Conservation (phyloP, 257 asterid species). For the Solanum dulcamara region DNA sequence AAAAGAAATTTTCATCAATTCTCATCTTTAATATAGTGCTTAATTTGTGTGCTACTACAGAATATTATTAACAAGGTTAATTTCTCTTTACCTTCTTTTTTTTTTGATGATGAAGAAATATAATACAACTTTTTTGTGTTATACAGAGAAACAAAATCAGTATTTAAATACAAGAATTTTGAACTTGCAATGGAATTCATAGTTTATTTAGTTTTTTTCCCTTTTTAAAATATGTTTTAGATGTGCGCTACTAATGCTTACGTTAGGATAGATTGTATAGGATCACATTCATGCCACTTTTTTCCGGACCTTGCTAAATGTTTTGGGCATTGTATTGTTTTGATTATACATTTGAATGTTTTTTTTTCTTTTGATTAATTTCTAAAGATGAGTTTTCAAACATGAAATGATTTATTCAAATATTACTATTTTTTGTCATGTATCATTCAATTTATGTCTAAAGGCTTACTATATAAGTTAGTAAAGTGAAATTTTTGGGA, state of each 20-base stretch:
- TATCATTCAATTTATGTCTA: not conserved
- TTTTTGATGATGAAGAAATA: too few relatives aligned
- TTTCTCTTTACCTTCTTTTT: too few relatives aligned
- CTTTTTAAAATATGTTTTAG: not conserved
- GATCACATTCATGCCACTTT: too few relatives aligned
- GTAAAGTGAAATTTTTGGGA: not conserved
- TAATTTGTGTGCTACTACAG: not conserved
- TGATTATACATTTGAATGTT: not conserved
- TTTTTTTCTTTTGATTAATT: not conserved
- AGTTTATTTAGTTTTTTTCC: not conserved
- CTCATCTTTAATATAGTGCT: not conserved
- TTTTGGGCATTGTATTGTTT: not conserved
- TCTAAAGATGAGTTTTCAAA: not conserved
- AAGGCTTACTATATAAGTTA: not conserved
- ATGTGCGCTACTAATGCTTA: too few relatives aligned
- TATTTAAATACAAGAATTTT: too few relatives aligned
- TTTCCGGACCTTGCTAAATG: not conserved
- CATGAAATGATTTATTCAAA: not conserved
- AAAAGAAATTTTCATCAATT: too few relatives aligned
- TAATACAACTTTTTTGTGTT: too few relatives aligned
- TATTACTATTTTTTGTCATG: not conserved
- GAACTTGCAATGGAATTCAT: too few relatives aligned
- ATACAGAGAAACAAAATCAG: too few relatives aligned
- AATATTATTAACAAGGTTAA: not conserved
- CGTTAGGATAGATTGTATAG: too few relatives aligned